phyloP scores from a whole-genome alignment of 2,329 filamentous ascomycete genomes.

The Cercospora zeae-maydis region DNA sequence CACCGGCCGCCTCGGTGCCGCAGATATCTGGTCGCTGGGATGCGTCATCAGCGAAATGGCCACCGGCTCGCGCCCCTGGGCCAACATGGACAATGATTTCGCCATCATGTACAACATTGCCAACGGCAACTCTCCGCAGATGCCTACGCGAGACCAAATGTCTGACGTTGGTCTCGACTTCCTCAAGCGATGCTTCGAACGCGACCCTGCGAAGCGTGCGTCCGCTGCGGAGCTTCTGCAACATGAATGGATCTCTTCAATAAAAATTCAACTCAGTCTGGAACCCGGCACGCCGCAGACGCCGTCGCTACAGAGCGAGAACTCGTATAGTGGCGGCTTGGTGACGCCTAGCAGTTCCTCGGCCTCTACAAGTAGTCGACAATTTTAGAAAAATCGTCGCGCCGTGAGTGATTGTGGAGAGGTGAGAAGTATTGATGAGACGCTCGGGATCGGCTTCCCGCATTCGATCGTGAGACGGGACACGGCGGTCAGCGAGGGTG shows the following conservation, averaged over 20 bases:
- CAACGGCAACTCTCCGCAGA: slow-evolving; percentile 85
- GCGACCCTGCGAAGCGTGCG: slow-evolving; percentile 73
- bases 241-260: slow-evolving; percentile 75
- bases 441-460: neutral
- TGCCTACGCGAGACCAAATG: slow-evolving; percentile 79
- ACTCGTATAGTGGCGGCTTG: slow-evolving; percentile 14
- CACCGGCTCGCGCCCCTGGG: slow-evolving; percentile 90
- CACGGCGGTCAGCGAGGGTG: neutral
- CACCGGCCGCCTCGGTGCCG: slow-evolving; percentile 74
- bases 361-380: slow-evolving; percentile 4
- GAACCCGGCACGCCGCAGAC: slow-evolving; percentile 48
- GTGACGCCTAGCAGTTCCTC: slow-evolving; percentile 15
- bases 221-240: slow-evolving; percentile 85
- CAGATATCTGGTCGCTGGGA: slow-evolving; percentile 94
- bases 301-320: slow-evolving; percentile 26
- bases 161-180: slow-evolving; percentile 84
- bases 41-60: slow-evolving; percentile 98
- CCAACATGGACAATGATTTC: slow-evolving; percentile 96
- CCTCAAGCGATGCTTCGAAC: slow-evolving; percentile 76
- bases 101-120: slow-evolving; percentile 99
- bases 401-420: slow-evolving; percentile 5
- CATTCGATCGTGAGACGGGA: neutral
- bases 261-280: slow-evolving; percentile 46
- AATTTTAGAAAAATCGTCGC: slow-evolving; percentile 11
- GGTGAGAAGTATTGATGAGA: neutral